Conservation (phyloP, 495 filamentous ascomycete genomes). For the Penicillium diatomitis region DNA sequence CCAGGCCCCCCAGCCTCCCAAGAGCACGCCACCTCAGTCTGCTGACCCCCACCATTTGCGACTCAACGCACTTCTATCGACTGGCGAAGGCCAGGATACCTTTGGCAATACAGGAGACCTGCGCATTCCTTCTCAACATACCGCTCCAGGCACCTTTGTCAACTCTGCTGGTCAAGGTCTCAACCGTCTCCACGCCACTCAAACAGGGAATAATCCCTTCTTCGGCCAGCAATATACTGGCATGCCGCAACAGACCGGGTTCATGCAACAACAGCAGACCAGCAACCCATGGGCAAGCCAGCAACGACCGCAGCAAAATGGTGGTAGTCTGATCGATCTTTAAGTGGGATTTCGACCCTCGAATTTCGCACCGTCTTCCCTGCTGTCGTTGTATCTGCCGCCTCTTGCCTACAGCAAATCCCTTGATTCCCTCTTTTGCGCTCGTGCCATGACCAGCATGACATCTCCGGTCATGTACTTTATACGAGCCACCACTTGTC, state of each 20-base stretch:
- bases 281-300: slow-evolving; percentile 65
- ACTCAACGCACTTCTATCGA: slow-evolving; percentile 81
- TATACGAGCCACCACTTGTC: no score
- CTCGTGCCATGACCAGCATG: no score
- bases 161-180: slow-evolving; percentile 81
- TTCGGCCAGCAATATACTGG: slow-evolving; percentile 73
- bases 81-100: slow-evolving; percentile 88
- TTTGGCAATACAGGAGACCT: slow-evolving; percentile 93
- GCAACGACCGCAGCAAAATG: slow-evolving; percentile 49
- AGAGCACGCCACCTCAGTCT: slow-evolving; percentile 33
- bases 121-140: slow-evolving; percentile 94
- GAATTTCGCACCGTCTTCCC: neutral
- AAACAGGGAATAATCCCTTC: slow-evolving; percentile 91
- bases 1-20: slow-evolving; percentile 39
- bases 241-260: slow-evolving; percentile 29
- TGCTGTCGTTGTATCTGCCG: neutral
- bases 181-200: slow-evolving; percentile 55
- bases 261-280: slow-evolving; percentile 49
- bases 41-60: slow-evolving; percentile 70
- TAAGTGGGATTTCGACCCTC: slow-evolving; percentile 25
- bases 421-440: no score
- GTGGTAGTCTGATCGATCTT: slow-evolving; percentile 87
- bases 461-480: no score
- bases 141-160: slow-evolving; percentile 91
- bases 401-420: no score